These are phyloP conservation scores for Tuber borchii DNA, from an alignment of 495 filamentous ascomycete species.

Conservation along the genomic window DNA sequence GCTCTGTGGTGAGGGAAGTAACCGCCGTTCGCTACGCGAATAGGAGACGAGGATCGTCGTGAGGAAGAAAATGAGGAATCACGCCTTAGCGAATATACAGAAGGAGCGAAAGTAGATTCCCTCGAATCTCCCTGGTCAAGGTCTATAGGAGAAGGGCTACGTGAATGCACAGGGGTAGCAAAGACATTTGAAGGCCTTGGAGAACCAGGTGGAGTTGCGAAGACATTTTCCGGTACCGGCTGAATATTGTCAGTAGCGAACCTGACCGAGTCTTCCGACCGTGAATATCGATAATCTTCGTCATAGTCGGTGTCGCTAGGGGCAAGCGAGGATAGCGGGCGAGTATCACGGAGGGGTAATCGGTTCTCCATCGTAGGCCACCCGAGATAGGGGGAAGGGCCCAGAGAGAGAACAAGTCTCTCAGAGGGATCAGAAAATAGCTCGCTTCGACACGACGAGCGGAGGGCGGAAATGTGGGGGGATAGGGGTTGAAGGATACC, in stretches of 20 bases:
- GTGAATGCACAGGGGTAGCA: conserved; percentile 28
- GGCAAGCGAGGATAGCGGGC: conserved; percentile 28
- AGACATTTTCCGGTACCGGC: conserved; percentile 19
- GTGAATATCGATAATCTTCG: conserved; percentile 23
- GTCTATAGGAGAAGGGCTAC: conserved; percentile 20
- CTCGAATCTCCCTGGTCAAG: neutral
- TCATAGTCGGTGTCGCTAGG: conserved; percentile 26
- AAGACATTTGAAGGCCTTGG: conserved; percentile 22
- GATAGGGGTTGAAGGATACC: neutral
- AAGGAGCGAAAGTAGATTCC: conserved; percentile 1
- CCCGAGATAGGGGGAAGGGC: neutral
- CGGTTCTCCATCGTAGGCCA: conserved; percentile 28
- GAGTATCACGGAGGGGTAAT: conserved; percentile 21
- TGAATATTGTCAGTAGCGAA: conserved; percentile 13
- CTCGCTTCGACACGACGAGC: neutral
- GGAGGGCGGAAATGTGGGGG: neutral
- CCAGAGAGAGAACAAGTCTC: conserved; percentile 3
- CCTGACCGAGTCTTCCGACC: conserved; percentile 19
- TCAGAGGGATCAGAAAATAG: neutral
- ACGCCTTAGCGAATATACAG: neutral
- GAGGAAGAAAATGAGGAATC: conserved; percentile 34
- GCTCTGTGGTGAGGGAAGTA: conserved; percentile 27
- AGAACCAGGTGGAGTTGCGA: conserved; percentile 4
- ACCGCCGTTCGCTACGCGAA: conserved; percentile 23
- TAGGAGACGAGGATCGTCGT: conserved; percentile 19